Evolutionary conservation across 2,329 filamentous ascomycete genomes (phyloP), one percentile per base, ranked within the genome.

Genomic region (Claviceps sp.): DNA sequence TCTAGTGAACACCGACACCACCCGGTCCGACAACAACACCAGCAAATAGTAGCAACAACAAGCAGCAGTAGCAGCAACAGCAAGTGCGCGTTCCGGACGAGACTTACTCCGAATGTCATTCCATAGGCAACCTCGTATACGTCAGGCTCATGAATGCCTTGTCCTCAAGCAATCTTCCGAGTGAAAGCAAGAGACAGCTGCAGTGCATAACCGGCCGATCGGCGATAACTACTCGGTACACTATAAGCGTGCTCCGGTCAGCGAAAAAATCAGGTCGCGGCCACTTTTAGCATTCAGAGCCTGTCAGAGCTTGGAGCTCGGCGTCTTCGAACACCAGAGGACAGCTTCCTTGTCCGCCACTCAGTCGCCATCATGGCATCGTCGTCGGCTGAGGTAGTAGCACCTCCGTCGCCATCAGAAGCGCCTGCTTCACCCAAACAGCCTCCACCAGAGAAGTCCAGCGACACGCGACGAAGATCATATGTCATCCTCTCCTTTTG

Each of bases 401-500:
- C 58, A 47, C 50, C 54, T 37, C 55, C 44, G 37, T 54, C 42
- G 53, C 54, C 40, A 49, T 18, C 51, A 54, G 45, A 42, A 45
- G 46, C 26, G 2, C 42, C 59, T 16, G 37, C 51, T 13, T 34
- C 51, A 11, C 51, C 52, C 50, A 62, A 60, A 52, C 65, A 71
- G 48, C 85, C 87, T n/a, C 88, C 90, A 40, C 84, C 88, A 34
- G 90, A 97, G 71, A 84, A 81, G 57, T 70, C 78, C 20, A 76
- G 84, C 58, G 82, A 85, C 56, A 73, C 84, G 49, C 79, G 78
- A 63, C 79, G 84, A 53, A 84, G 93, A 51, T 79, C 81, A 47
- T 74, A 75, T 56, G 85, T 97, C 49, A 82, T 98, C 56, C 66
- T 87, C 55, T 91, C 91, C 8, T 97, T 96, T 68, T 98, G 93